Base-by-base conservation (phyloP, 1,139 yeast genomes). In the Ogataea hybrid region DNA sequence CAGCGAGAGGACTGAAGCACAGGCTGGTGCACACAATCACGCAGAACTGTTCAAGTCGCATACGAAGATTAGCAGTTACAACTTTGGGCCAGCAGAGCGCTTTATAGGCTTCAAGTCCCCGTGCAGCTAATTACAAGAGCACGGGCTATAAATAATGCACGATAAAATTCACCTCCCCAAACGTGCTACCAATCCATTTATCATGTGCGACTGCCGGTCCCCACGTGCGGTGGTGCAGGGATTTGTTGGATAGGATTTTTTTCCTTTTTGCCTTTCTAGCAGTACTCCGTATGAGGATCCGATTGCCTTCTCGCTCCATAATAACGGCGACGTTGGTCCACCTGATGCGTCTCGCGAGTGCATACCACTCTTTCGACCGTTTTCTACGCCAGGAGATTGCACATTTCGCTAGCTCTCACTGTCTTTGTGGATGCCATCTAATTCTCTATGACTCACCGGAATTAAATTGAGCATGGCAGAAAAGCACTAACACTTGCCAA, bases 341-440 rank as follows among this genome's bases (percentile, higher is more conserved):
- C 27, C n/a, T 48, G 25, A 52, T 53, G 55, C 39, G 57, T 20
- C 40, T 52, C 14, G 41, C 49, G 4, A 43, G 46, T 25, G 55
- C 56, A 2, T 53, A 53, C 40, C 42, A 48, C 25, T 42, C 45
- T 18, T 53, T 51, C 36, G 32, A 35, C 22, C 31, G 29, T 8
- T 46, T 48, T 31, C 12, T 53, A 14, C 12, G 36, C 1, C 39
- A 38, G n/a, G 56, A 52, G 28, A 31, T 51, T 6, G 46, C 40
- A 3, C 33, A 39, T 11, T 32, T 53, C 27, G 35, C 43, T 27
- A 31, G 28, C 8, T 27, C 30, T n/a, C 44, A 47, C 32, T 52
- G 57, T 31, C 42, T 52, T 16, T 44, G 52, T 9, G 49, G 52
- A 17, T 44, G 51, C 28, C 43, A 43, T 6, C 30, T 53, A 25